Evolutionary conservation across 2,329 filamentous ascomycete genomes (phyloP), one percentile per base, ranked within the genome.

Genomic region (Fusarium praegraminearum): DNA sequence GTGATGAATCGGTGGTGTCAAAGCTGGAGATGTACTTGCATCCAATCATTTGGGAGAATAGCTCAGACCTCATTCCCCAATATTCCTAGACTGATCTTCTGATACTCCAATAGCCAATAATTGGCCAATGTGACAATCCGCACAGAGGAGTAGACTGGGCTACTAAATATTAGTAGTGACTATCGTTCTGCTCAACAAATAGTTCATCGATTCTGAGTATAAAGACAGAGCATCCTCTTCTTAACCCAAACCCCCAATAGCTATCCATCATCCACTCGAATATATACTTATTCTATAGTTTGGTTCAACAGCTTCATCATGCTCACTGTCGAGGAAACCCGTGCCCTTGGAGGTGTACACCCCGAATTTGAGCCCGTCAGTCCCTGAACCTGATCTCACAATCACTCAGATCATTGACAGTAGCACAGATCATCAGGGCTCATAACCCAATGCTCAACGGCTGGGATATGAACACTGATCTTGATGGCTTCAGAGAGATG

Each of bases 251-350:
- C 15, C 18, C n/a, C 5, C 26, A 61, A 18, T 16, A 55, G 16
- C 33, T 8, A 28, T 26, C 7, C 43, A 28, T 4, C 26, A 28
- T 35, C 6, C 18, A 26, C 12, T 7, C 12, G 15, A n/a, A 32
- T 13, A 5, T 18, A n/a, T 15, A 26, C 18, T 11, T 35, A 16
- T 18, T 15, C 26, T 3, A 11, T 5, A 7, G 13, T 44, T 18
- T 16, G 18, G 30, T 6, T 30, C 12, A 26, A 13, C 20, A 28
- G 44, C 8, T 28, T 28, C 33, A 65, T 35, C 10, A 78, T 76
- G 76, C 57, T 76, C 46, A 68, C 70, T 2, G 38, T 76, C 13
- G 68, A 78, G 33, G 72, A 76, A 40, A 75, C 50, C 15, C 47
- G 61, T 28, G 70, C 73, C 2, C 70, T 76, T 15, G 62, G 52